Base-by-base conservation (phyloP, 73 alveolate species). In the Effrenium voratum region DNA sequence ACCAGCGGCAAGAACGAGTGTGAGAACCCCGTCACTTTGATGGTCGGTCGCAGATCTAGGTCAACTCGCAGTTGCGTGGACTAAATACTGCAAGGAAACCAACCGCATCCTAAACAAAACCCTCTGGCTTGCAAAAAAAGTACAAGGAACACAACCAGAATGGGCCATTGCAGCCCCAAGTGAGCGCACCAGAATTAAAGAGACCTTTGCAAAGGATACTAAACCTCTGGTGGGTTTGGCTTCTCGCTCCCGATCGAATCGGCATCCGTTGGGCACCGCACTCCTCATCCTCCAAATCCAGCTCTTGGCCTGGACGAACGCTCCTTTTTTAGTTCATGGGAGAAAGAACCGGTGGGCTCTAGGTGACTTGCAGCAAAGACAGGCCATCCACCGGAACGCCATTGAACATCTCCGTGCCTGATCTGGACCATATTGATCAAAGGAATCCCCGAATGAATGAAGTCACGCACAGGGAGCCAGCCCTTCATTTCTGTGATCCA, bases 231-330 rank as follows among this genome's bases (percentile, higher is more conserved):
- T 1, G 0, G 0, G 72, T 0, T 22, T 57, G 72, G 72, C 16
- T 30, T 22, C n/a, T 1, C 16, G 28, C 16, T 2, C 28, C 72
- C 22, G 22, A 12, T 15, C 12, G 68, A 12, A 15, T 55, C 68
- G 30, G 22, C 68, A 55, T 12, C 40, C 8, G 26, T 38, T 30
- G 60, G 6, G 63, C 26, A 36, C 83, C 94, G 10, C 82, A 73
- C 98, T 92, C 98, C 83, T 92, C 98, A 30, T 92, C 91, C 82
- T 92, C 98, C 68, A 92, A 59, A 28, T 92, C 98, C 70, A 92
- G 66, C 81, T 72, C 98, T 52, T 92, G 92, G 15, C 98, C 97
- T 90, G 50, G 28, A 73, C 13, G 52, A 73, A 12, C 41, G 22
- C 10, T 8, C 63, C 63, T 52, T 52, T 52, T 52, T 52, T 52